These are phyloP conservation scores for Colletotrichum sp. DNA, from an alignment of 2,329 filamentous ascomycete genomes.

Conservation along the genomic window DNA sequence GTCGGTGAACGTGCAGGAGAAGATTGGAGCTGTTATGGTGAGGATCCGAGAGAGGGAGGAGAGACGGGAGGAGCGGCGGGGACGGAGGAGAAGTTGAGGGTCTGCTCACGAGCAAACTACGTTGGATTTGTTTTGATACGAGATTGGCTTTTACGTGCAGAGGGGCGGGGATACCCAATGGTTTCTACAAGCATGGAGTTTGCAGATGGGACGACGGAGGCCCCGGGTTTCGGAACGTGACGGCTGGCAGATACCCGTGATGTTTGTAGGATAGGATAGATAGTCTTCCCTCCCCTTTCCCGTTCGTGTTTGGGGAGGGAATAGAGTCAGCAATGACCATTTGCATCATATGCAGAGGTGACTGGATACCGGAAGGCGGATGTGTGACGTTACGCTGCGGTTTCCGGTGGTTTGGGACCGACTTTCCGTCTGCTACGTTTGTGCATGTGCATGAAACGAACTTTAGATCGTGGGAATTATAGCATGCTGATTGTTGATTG, in stretches of 20 bases:
- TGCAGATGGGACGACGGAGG: not conserved
- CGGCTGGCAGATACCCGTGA: not conserved
- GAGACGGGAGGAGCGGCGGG: conserved; percentile 3
- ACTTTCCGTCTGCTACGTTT: not conserved
- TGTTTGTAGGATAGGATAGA: not conserved
- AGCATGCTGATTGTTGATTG: not conserved
- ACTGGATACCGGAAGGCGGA: not conserved
- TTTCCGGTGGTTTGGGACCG: not conserved
- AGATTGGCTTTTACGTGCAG: not conserved
- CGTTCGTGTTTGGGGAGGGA: not conserved
- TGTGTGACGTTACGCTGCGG: not conserved
- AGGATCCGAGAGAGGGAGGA: conserved; percentile 20
- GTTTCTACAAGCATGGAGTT: not conserved
- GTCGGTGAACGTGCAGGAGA: conserved; percentile 14
- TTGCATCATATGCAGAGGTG: not conserved
- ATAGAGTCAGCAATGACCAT: conserved; percentile 1
- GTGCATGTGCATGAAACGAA: not conserved
- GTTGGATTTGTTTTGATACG: not conserved
- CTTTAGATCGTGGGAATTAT: not conserved
- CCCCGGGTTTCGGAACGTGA: not conserved
- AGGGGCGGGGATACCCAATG: not conserved
- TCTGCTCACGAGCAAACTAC: not conserved
- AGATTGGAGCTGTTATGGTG: conserved; percentile 10
- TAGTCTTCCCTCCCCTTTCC: not conserved
- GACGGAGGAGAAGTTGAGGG: not conserved